Base-by-base conservation (phyloP, 129 eudicot species). In the Escallonia rubra region DNA sequence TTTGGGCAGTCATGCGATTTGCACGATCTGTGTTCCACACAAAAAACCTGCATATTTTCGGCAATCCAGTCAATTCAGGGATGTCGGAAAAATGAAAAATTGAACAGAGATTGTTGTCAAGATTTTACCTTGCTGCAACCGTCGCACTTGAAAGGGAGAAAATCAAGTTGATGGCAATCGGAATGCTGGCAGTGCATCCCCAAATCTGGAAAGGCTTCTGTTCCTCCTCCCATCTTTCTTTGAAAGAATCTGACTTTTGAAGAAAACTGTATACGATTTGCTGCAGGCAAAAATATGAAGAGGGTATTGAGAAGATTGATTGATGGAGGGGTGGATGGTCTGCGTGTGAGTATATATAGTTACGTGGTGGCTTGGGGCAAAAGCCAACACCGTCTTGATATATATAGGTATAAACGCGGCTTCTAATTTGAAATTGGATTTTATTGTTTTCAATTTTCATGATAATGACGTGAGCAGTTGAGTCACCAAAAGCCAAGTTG, bases 191-290 rank as follows among this genome's bases (percentile, higher is more conserved):
- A 88, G 45, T 92, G 95, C 16, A 68, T 70, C 66, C 98, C 98
- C 51, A 92, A 67, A 45, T 92, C 95, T 10, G 96, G 95, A 76
- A 83, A 86, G 75, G 91, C 96, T 81, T 88, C 96, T 23, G 98
- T 88, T 79, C 96, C 97, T 76, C 96, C 96, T 71, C 57, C 81
- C 99, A 89, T 89, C 45, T 55, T 16, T 1, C 9, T 56, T 15
- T 39, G 1, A 23, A 23, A 23, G 34, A 23, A 1, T 23, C 34
- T 23, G 34, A 23, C 34, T 23, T 23, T 1, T 23, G 34, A 23
- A 23, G 34, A 23, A 23, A 23, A 23, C 34, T 23, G 0, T 23
- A 1, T 23, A 23, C 1, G 34, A 23, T 23, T 23, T 23, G 34
- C 34, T 23, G 44, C 23, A 5, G 42, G 44, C 16, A 39, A 39